Base-by-base conservation (phyloP, 352 stramenopile species). In the Globisporangium solare region DNA sequence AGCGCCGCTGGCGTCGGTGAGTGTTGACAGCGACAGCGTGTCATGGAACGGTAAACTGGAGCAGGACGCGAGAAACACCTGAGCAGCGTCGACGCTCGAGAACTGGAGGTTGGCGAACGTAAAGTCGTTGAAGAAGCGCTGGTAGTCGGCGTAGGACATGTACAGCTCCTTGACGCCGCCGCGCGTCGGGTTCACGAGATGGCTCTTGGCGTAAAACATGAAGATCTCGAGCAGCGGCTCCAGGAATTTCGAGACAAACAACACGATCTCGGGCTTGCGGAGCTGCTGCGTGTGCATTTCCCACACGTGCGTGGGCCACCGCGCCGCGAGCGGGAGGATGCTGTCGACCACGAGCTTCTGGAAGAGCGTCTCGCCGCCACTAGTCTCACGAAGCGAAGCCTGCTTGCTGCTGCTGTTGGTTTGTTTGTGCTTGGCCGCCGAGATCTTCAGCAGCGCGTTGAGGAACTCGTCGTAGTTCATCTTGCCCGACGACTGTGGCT, bases 401-500 rank as follows among this genome's bases (percentile, higher is more conserved):
- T 69, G 54, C 8, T 69, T 69, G n/a, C 6, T 61, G 64, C 24
- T 86, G 48, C 43, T 69, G 31, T 51, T 35, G 10, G 3, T 52
- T 12, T 46, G 66, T 40, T 53, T 67, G 7, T 83, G 69, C 8
- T 57, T 65, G 10, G 72, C 56, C 22, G 67, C 41, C 11, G 82
- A 76, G n/a, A 92, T 70, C 60, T 85, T 88, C 18, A 87, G 54
- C 18, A 92, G 61, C n/a, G 79, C 77, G 50, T 89, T 89, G 2
- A 92, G 68, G 24, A 92, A 92, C 46, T 88, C 82, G 42, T 89
- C 78, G 47, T 83, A 92, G 51, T 73, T 88, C 71, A 92, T 86
- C 46, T 86, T 88, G 6, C 73, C 77, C 3, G 74, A 83, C 3
- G 74, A 45, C 15, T 82, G 66, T 8, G 64, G 63, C 20, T 80